These are phyloP conservation scores for Colletotrichum sojae DNA, from an alignment of 2,329 filamentous ascomycete species.

Conservation along the genomic window DNA sequence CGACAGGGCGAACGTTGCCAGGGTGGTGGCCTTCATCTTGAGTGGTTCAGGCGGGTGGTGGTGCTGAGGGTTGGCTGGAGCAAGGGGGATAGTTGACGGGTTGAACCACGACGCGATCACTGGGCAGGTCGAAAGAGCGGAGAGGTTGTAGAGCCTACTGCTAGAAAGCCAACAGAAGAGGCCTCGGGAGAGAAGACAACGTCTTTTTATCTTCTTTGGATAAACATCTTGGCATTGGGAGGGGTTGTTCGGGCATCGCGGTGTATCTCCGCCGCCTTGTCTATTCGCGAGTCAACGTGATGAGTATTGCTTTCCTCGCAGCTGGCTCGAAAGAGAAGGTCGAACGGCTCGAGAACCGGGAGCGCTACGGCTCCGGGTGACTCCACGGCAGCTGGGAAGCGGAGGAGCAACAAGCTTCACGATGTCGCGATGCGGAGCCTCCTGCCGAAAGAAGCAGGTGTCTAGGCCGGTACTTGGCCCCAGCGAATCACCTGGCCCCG, in stretches of 20 bases:
- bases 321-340: slow-evolving; percentile 34
- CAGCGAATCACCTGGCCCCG: slow-evolving; percentile 22
- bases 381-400: background rate
- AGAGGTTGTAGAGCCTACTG: slow-evolving; percentile 4
- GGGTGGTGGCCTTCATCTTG: slow-evolving; percentile 38
- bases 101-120: slow-evolving; percentile 27
- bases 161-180: background rate
- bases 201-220: slow-evolving; percentile 29
- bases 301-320: slow-evolving; percentile 6
- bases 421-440: slow-evolving; percentile 33
- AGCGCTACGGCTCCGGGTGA: no score
- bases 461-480: slow-evolving; percentile 26
- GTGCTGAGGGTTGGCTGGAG: slow-evolving; percentile 13
- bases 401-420: slow-evolving; percentile 14
- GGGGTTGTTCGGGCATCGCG: background rate
- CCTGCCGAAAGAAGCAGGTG: slow-evolving; percentile 39
- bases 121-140: slow-evolving; percentile 14
- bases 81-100: slow-evolving; percentile 9
- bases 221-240: slow-evolving; percentile 15
- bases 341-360: background rate
- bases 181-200: background rate
- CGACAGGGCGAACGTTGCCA: slow-evolving; percentile 36
- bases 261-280: slow-evolving; percentile 16
- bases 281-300: slow-evolving; percentile 12
- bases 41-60: slow-evolving; percentile 11